Base-by-base conservation (phyloP, 2,329 filamentous ascomycete species). In the Eutypella sp. region DNA sequence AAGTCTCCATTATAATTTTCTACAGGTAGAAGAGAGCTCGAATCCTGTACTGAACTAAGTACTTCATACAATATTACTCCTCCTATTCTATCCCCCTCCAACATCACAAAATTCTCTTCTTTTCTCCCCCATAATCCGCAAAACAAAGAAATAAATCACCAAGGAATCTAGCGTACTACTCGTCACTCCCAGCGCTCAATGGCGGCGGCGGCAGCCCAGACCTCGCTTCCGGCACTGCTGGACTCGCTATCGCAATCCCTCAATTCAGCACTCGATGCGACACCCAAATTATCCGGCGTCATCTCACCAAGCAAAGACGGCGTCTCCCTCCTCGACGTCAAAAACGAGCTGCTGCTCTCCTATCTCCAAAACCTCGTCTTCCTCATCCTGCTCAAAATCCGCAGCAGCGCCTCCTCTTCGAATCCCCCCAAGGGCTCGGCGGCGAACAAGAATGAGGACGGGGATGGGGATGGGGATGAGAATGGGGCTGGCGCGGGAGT, bases 341-440 rank as follows among this genome's bases (percentile, higher is more conserved):
- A 99, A 72, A 97, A 95, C 68, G 93, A 99, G 64, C 78, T 99
- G n/a, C 82, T 99, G 16, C 82, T 99, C 33, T 92, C 92, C 4
- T 99, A 99, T 67, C 76, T 99, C 0, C 92, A 99, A 60, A 95
- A 96, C 59, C 81, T 97, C 4, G 88, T 93, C 38, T 95, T 95
- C 57, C 72, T 96, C 34, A 85, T 95, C 38, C 72, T 96, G 2
- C 68, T 95, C 31, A 92, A 95, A 60, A 67, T 97, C 18, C 82
- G 88, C 47, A 81, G 82, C 53, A 51, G 47, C 37, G 52, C 38
- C 4, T 56, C 59, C 1, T 56, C 58, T 7, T 56, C 50, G 15
- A 57, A 65, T 3, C 58, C 58, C 16, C 60, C 70, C 41, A 57
- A 60, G 6, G 63, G 72, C 1, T 58, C 64, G 1, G 56, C 62